Percentiles rank a stretch among this genome's conserved stretches.
Conservation (phyloP, 1,139 yeast genomes). For the Scheffersomyces insectosa region DNA sequence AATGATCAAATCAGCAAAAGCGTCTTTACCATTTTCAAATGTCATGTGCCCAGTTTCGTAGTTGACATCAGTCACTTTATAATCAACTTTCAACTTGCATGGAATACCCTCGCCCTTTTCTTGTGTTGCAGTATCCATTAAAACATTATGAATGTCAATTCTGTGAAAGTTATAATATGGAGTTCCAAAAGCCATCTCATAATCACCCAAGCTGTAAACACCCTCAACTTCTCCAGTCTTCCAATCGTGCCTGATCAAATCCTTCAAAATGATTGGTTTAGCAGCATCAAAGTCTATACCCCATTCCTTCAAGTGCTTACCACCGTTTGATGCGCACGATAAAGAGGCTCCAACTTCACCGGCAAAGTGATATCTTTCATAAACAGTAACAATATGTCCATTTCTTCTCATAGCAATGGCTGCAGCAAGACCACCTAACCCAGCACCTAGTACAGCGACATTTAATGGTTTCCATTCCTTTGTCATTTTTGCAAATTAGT, state of each 20-base stretch:
- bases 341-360: conserved; percentile 24
- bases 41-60: conserved; percentile 12
- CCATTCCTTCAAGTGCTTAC: conserved; percentile 17
- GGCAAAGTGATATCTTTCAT: conserved; percentile 19
- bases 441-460: conserved; percentile 18
- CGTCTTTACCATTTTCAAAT: conserved; percentile 17
- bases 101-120: conserved; percentile 15
- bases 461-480: conserved; percentile 8
- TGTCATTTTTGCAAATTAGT: background rate
- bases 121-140: conserved; percentile 16
- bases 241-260: conserved; percentile 17
- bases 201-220: conserved; percentile 22
- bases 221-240: conserved; percentile 14
- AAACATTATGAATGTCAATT: conserved; percentile 21
- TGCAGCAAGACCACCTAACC: conserved; percentile 17
- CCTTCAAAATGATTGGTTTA: conserved; percentile 17
- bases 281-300: conserved; percentile 15
- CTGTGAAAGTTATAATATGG: conserved; percentile 22
- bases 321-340: conserved; percentile 23
- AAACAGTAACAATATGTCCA: conserved; percentile 18
- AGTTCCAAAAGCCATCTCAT: conserved; percentile 20
- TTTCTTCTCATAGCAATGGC: conserved; percentile 16
- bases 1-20: conserved; percentile 15
- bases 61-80: conserved; percentile 17
- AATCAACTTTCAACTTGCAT: conserved; percentile 14